Conservation (phyloP, 306 rosid species). For the Quercus agrifolia region DNA sequence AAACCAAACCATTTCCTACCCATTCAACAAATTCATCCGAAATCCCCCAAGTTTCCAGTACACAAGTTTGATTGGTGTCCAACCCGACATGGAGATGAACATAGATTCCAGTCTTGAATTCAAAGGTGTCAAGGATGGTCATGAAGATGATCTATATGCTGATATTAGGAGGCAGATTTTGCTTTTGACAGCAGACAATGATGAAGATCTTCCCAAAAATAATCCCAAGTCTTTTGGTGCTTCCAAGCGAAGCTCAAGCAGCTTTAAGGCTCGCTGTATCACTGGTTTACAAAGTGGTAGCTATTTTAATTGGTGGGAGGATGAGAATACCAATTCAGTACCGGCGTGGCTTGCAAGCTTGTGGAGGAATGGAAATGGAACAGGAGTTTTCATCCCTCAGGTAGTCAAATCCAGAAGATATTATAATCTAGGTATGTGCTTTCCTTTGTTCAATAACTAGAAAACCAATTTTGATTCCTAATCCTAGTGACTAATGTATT, state of each 20-base stretch:
- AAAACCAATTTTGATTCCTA: neutral
- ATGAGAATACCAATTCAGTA: conserved; percentile 18
- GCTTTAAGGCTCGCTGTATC: neutral
- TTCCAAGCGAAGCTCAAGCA: conserved; percentile 1
- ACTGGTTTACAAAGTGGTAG: neutral
- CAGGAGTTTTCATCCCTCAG: conserved; percentile 81
- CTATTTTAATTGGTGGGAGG: conserved; percentile 31
- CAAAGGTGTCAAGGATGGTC: conserved; percentile 33
- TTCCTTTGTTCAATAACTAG: neutral
- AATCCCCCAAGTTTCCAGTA: neutral
- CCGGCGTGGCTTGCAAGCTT: conserved; percentile 46
- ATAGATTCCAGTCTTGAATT: conserved; percentile 18
- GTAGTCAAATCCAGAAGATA: conserved; percentile 28
- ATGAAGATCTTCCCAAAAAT: conserved; percentile 20
- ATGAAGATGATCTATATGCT: conserved; percentile 51
- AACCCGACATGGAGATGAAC: conserved; percentile 27
- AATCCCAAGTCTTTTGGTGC: neutral
- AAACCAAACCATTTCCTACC: conserved; percentile 4
- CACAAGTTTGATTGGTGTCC: neutral
- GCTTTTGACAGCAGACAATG: conserved; percentile 50
- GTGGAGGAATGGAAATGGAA: conserved; percentile 28
- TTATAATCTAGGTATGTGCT: conserved; percentile 33
- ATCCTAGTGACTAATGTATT: neutral
- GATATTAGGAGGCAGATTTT: conserved; percentile 72
- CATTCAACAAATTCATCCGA: neutral